phyloP scores from a whole-genome alignment of 1,284 basidiomycete genomes.

The Heliocybe sulcata region DNA sequence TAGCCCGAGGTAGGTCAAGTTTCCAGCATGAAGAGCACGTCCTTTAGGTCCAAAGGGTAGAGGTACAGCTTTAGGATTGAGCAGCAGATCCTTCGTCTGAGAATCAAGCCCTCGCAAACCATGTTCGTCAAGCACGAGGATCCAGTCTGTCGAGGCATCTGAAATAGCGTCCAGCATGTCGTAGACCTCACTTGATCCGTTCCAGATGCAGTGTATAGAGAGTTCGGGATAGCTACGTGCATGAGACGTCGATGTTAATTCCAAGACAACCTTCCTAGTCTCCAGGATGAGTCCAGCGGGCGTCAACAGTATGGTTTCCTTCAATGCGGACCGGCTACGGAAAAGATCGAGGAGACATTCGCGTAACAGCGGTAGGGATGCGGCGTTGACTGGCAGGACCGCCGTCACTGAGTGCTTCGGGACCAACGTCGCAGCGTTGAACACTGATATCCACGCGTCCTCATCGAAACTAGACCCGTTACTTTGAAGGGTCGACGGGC shows the following conservation, averaged over 20 bases:
- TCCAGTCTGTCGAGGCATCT: slow-evolving; percentile 35
- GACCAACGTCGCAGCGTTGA: background rate
- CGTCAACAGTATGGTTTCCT: slow-evolving; percentile 43
- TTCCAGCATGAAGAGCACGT: background rate
- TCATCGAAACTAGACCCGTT: background rate
- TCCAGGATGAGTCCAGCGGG: slow-evolving; percentile 28
- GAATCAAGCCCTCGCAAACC: slow-evolving; percentile 26
- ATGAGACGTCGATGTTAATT: slow-evolving; percentile 19
- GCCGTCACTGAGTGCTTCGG: slow-evolving; percentile 29
- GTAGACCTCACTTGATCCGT: slow-evolving; percentile 19
- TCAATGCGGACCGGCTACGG: slow-evolving; percentile 22
- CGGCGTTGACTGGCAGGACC: slow-evolving; percentile 37
- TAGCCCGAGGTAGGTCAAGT: background rate
- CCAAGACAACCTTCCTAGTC: slow-evolving; percentile 28
- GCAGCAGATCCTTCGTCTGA: slow-evolving; percentile 25
- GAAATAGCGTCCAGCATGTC: slow-evolving; percentile 24
- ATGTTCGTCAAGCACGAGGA: slow-evolving; percentile 42
- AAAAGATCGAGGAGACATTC: slow-evolving; percentile 27
- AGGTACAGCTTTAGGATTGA: slow-evolving; percentile 9
- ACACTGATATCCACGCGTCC: background rate
- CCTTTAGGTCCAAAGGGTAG: slow-evolving; percentile 13
- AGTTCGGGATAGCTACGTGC: slow-evolving; percentile 30
- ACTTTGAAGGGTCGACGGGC: background rate
- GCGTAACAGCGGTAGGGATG: slow-evolving; percentile 27
- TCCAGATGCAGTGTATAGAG: slow-evolving; percentile 26